These are phyloP conservation scores for Amanita molliuscula DNA, from an alignment of 768 basidiomycete species.

Conservation along the genomic window DNA sequence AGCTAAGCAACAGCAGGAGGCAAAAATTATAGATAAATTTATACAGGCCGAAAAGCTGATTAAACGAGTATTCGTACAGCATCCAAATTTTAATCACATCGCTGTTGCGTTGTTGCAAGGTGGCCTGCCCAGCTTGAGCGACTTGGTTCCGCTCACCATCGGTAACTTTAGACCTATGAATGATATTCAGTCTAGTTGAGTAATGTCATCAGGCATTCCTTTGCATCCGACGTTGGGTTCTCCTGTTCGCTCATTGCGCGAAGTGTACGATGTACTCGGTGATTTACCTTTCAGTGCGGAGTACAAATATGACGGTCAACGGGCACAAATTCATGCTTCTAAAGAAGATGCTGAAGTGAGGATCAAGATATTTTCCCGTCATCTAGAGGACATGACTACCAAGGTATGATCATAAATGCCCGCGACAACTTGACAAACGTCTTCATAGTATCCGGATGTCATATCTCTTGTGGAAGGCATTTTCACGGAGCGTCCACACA, in stretches of 20 bases:
- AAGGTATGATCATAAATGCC: slow-evolving; percentile 37
- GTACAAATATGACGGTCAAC: slow-evolving; percentile 87
- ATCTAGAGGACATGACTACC: slow-evolving; percentile 87
- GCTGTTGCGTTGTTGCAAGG: slow-evolving; percentile 44
- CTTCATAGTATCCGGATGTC: slow-evolving; percentile 71
- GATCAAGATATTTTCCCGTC: slow-evolving; percentile 75
- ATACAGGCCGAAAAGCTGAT: slow-evolving; percentile 51
- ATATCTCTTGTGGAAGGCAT: slow-evolving; percentile 44
- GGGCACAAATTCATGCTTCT: slow-evolving; percentile 68
- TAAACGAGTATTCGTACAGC: slow-evolving; percentile 65
- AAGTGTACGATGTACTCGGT: slow-evolving; percentile 67
- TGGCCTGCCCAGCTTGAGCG: slow-evolving; percentile 50
- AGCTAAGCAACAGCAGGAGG: slow-evolving; percentile 18
- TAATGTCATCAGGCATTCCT: slow-evolving; percentile 48
- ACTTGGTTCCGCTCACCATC: slow-evolving; percentile 55
- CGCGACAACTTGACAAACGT: slow-evolving; percentile 1
- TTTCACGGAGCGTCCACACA: slow-evolving; percentile 28
- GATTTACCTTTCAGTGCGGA: slow-evolving; percentile 70
- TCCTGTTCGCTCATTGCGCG: slow-evolving; percentile 73
- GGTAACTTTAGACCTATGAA: slow-evolving; percentile 33
- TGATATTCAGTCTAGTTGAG: not conserved
- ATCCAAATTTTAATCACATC: slow-evolving; percentile 71
- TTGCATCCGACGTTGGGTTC: slow-evolving; percentile 82
- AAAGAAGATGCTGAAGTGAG: slow-evolving; percentile 16
- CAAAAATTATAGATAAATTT: slow-evolving; percentile 33